Evolutionary conservation across 2,329 filamentous ascomycete species (phyloP).

Genomic region (Venturia oleaginea): DNA sequence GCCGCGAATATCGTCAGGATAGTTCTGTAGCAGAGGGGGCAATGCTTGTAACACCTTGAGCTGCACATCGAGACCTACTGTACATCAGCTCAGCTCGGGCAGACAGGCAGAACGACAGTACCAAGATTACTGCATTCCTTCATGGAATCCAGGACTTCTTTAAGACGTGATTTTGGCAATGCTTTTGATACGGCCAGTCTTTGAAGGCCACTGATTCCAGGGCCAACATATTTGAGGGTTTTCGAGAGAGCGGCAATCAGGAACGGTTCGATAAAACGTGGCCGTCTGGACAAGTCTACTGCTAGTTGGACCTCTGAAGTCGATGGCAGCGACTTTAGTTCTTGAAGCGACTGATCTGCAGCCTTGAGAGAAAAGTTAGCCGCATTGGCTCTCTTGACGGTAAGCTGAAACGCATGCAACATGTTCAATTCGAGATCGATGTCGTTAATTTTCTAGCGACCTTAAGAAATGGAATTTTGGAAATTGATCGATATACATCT

Average conservation of each 20-base stretch:
- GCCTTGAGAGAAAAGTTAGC: slow-evolving; percentile 45
- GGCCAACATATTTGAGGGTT: slow-evolving; percentile 81
- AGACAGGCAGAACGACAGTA: slow-evolving; percentile 24
- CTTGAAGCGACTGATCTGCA: slow-evolving; percentile 85
- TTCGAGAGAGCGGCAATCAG: slow-evolving; percentile 85
- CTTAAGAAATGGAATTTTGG: not conserved
- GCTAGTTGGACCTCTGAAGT: slow-evolving; percentile 66
- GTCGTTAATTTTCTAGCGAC: not conserved
- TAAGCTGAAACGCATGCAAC: not conserved
- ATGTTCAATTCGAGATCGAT: not conserved
- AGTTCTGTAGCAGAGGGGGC: slow-evolving; percentile 83
- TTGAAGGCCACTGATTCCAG: slow-evolving; percentile 81
- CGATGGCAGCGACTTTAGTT: slow-evolving; percentile 67
- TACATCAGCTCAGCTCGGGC: not conserved
- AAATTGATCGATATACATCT: not conserved
- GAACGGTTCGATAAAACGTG: slow-evolving; percentile 86
- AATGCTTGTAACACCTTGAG: slow-evolving; percentile 91
- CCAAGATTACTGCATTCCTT: slow-evolving; percentile 66
- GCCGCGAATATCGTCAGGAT: slow-evolving; percentile 69
- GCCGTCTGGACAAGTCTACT: slow-evolving; percentile 69
- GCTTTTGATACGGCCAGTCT: slow-evolving; percentile 75
- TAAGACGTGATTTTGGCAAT: slow-evolving; percentile 67
- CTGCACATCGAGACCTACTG: slow-evolving; percentile 68
- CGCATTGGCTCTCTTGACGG: not conserved
- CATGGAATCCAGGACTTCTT: slow-evolving; percentile 80